These are phyloP conservation scores for Chalara sp. DNA, from an alignment of 2,329 filamentous ascomycete genomes.

Conservation along the genomic window DNA sequence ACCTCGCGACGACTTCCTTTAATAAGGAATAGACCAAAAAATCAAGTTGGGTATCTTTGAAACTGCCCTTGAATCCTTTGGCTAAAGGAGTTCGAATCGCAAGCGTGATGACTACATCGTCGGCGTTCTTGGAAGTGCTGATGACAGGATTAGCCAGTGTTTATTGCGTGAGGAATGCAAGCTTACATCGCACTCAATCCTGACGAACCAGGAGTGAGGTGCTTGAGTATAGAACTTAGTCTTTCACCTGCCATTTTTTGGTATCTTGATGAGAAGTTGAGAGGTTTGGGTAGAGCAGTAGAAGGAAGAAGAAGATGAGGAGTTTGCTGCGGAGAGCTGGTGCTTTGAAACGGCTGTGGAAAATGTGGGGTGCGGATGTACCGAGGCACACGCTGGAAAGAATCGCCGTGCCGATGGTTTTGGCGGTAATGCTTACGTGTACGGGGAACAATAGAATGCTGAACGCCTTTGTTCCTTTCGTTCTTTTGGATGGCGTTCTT, in stretches of 20 bases:
- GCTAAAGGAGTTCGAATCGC: slow-evolving; percentile 82
- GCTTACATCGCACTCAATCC: slow-evolving; percentile 72
- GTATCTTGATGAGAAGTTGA: background rate
- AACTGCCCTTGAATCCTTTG: slow-evolving; percentile 84
- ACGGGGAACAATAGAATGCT: too few species aligned
- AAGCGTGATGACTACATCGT: slow-evolving; percentile 94
- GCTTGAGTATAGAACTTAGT: slow-evolving; percentile 80
- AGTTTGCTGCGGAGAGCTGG: background rate
- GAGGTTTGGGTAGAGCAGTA: too few species aligned
- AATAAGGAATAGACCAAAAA: slow-evolving; percentile 78
- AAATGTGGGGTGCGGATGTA: background rate
- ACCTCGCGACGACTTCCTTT: slow-evolving; percentile 65
- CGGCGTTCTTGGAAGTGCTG: slow-evolving; percentile 86
- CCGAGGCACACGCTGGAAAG: too few species aligned
- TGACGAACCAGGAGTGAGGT: slow-evolving; percentile 68
- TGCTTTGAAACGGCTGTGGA: background rate
- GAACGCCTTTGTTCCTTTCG: too few species aligned
- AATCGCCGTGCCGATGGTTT: too few species aligned
- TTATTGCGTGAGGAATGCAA: slow-evolving; percentile 1
- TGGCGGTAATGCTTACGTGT: too few species aligned
- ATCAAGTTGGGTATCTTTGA: slow-evolving; percentile 91
- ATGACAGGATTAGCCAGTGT: slow-evolving; percentile 18
- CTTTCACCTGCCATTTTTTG: slow-evolving; percentile 72
- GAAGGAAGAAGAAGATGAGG: too few species aligned
- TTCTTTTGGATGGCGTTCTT: too few species aligned